Evolutionary conservation across 352 stramenopile species (phyloP).

Genomic region (Phytopythium aichiense): DNA sequence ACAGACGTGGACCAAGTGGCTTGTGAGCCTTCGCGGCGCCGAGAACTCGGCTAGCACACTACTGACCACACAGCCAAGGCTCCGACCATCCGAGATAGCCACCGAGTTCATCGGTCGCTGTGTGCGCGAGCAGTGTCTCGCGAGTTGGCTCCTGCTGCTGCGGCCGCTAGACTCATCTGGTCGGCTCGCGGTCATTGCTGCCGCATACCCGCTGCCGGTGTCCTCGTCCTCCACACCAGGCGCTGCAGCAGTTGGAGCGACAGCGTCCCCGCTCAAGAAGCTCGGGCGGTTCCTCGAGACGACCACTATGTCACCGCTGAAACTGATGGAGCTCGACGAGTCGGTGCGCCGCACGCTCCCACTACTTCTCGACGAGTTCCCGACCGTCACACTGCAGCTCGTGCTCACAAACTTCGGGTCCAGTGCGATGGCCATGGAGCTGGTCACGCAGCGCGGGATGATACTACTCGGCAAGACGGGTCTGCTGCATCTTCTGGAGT

Average conservation of each 20-base stretch:
- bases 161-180: conserved; percentile 18
- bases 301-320: conserved; percentile 24
- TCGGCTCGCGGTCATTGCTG: conserved; percentile 32
- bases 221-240: conserved; percentile 8
- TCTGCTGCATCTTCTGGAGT: conserved; percentile 43
- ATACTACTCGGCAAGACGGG: conserved; percentile 37
- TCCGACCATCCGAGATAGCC: conserved; percentile 8
- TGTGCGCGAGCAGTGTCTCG: conserved; percentile 37
- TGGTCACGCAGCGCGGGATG: conserved; percentile 28
- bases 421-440: conserved; percentile 30
- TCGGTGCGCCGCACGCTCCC: conserved; percentile 22
- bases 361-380: conserved; percentile 42
- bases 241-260: conserved; percentile 12
- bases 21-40: conserved; percentile 9
- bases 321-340: conserved; percentile 37
- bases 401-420: conserved; percentile 50
- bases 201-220: conserved; percentile 15
- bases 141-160: conserved; percentile 43
- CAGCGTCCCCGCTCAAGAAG: conserved; percentile 29
- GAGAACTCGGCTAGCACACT: background rate
- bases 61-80: conserved; percentile 8
- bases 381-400: conserved; percentile 42
- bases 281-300: conserved; percentile 56
- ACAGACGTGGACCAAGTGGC: conserved; percentile 48
- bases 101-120: conserved; percentile 39